Base-by-base conservation (phyloP, 2,329 filamentous ascomycete genomes). In the Paraphaeosphaeria minitans region DNA sequence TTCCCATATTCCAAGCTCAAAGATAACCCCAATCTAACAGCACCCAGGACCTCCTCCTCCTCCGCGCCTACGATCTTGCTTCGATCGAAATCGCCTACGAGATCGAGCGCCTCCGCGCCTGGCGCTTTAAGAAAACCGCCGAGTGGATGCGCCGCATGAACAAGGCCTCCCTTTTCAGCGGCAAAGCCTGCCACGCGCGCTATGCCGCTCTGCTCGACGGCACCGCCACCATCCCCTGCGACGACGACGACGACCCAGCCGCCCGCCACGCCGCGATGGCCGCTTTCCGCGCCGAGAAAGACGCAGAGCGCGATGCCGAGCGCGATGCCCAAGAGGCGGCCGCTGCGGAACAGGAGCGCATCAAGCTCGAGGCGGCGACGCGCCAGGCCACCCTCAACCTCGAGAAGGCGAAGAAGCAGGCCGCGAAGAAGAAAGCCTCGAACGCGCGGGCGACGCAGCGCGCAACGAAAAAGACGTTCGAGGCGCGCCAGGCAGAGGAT, bases 51-150 rank as follows among this genome's bases (percentile, higher is more conserved):
- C 72, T 78, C 21, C 67, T 73, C n/a, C 76, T 84, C 19, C 57
- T 77, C 10, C 66, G 77, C 51, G 77, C 79, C 14, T 73, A 78
- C 55, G 66, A 75, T 2, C 66, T 75, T 21, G 78, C 80, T n/a
- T 75, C 81, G 16, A 74, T 75, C n/a, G 77, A 81, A 60, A 73
- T 80, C 61, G 69, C 75, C 46, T 70, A 74, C 47, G 75, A 79
- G 53, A 70, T 79, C 46, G 69, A 77, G 61, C 75, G 77, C 39
- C 64, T 80, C 31, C 70, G 76, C 49, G 69, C 76, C n/a, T 77
- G 74, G 69, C 80, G 78, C 61, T 84, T 80, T 77, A 68, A 71
- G 31, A 77, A 78, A 57, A 76, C 80, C 4, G 71, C 79, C n/a
- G 74, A 78, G 27, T 69, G 78, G 41, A 78, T 81, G 66, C 77